Evolutionary conservation across 2,329 filamentous ascomycete genomes (phyloP).

Genomic region (Alternaria dauci): DNA sequence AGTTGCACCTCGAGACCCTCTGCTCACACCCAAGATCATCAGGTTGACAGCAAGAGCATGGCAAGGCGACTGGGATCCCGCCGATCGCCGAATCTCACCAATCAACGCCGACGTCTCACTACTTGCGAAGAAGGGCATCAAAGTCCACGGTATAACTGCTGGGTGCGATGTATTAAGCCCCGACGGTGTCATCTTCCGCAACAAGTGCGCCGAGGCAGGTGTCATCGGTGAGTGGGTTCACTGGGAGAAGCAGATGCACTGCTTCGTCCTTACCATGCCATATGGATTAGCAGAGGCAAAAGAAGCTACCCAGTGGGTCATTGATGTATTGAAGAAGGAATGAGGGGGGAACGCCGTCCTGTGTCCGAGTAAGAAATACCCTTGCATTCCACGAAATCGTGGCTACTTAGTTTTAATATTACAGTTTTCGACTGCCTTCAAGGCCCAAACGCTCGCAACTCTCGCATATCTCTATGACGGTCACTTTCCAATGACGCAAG

Average conservation of each 20-base stretch:
- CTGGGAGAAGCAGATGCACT: conserved; percentile 69
- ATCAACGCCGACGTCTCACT: conserved; percentile 56
- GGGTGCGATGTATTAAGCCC: conserved; percentile 63
- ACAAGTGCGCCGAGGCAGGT: conserved; percentile 53
- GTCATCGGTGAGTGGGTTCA: conserved; percentile 64
- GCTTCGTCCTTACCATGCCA: conserved; percentile 61
- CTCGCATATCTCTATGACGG: background rate
- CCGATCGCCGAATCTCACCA: conserved; percentile 60
- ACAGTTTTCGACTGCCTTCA: background rate
- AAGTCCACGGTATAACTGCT: conserved; percentile 62
- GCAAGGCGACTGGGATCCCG: conserved; percentile 50
- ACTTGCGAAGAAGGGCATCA: conserved; percentile 51
- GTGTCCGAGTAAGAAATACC: conserved; percentile 10
- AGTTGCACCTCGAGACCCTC: conserved; percentile 55
- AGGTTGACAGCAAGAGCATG: conserved; percentile 55
- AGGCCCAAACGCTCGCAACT: background rate
- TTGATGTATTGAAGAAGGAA: conserved; percentile 48
- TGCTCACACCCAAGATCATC: conserved; percentile 56
- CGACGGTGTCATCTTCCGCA: conserved; percentile 60
- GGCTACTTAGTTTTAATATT: background rate
- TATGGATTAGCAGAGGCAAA: conserved; percentile 60
- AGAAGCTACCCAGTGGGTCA: conserved; percentile 57
- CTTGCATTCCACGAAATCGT: background rate
- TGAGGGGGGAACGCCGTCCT: conserved; percentile 7
- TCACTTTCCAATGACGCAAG: background rate